Evolutionary conservation across 2,329 filamentous ascomycete genomes (phyloP), one percentile per base, ranked within the genome.

Genomic region (Hymenoscyphus occultus): DNA sequence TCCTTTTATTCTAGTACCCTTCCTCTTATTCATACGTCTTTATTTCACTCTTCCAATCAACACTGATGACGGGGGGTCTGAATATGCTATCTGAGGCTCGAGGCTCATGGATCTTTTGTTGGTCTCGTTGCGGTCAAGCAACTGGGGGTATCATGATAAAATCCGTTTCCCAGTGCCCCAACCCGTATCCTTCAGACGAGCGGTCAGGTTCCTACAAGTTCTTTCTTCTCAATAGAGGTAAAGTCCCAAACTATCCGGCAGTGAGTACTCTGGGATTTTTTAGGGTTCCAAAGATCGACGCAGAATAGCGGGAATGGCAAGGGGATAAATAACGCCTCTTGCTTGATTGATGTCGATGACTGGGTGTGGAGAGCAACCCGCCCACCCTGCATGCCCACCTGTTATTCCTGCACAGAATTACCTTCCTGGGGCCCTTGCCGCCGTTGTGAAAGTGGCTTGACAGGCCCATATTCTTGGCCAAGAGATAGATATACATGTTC

Each of bases 391-490:
- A 28, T 10, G 48, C 13, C 48, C 19, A 22, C 19, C 22, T 54
- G 19, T 54, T 54, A 19, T 13, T 28, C 48, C 48, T 54, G 48
- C 48, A 54, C 48, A 54, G 19, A 28, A 28, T 54, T 54, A 54
- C 48, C 22, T 19, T 54, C n/a, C 45, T 19, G 12, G n/a, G 45
- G 22, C 22, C 19, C 48, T 54, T 54, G 48, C 48, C 48, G 48
- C 48, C 19, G 48, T 19, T 51, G n/a, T 54, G n/a, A 54, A 54
- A 7, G n/a, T 19, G 48, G 48, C 48, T 54, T 54, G 48, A 54
- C 48, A 54, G 48, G 48, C n/a, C 48, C 22, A 54, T 54, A 13
- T 54, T 54, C 48, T 54, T 54, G 48, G 48, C 48, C 19, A 14
- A 28, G 48, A 54, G 48, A 45, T 54, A 12, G 48, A 28, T 54